Conservation (phyloP, 345 rosid species). For the Kandelia obovata region DNA sequence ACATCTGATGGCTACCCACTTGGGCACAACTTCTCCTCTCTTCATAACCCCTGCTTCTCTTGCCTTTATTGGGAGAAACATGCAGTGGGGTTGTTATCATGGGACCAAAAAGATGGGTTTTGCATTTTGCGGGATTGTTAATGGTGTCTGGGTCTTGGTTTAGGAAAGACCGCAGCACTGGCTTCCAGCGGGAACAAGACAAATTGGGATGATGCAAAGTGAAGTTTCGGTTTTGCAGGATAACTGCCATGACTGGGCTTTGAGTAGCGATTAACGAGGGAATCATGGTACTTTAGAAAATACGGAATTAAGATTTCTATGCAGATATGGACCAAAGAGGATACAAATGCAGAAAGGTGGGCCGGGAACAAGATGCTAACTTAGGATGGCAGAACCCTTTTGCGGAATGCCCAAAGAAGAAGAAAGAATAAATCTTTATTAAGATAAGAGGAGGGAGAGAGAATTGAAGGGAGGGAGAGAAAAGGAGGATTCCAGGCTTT, state of each 20-base stretch:
- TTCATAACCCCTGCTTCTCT: conserved; percentile 20
- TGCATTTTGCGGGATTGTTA: conserved; percentile 22
- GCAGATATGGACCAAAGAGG: background rate
- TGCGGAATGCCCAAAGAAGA: conserved; percentile 6
- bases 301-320: background rate
- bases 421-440: conserved; percentile 5
- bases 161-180: conserved; percentile 9
- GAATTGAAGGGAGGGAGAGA: background rate
- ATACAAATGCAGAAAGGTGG: background rate
- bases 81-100: conserved; percentile 26
- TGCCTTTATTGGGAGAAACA: conserved; percentile 31
- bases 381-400: background rate
- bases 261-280: conserved; percentile 5
- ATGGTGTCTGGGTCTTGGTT: conserved; percentile 19
- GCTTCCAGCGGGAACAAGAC: background rate
- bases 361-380: background rate
- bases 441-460: background rate
- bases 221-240: conserved; percentile 13
- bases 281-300: conserved; percentile 5
- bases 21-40: conserved; percentile 32
- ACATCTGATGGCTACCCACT: conserved; percentile 49
- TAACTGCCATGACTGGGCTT: conserved; percentile 9
- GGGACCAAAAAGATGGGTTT: conserved; percentile 23
- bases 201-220: background rate
- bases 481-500: background rate